phyloP scores from a whole-genome alignment of 306 rosid genomes.

The Prunus kanzakura region DNA sequence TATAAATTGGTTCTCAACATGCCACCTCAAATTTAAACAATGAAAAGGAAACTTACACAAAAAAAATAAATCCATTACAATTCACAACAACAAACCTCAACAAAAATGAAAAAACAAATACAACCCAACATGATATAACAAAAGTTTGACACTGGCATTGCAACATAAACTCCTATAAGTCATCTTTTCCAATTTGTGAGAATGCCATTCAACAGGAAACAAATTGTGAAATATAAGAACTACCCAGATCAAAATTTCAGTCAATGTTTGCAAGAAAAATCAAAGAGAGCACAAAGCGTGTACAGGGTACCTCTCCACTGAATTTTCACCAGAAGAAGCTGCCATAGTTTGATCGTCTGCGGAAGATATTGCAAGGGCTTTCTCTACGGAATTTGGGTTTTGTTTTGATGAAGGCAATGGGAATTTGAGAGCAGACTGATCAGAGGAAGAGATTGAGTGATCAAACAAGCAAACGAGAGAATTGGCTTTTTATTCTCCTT shows the following conservation, averaged over 20 bases:
- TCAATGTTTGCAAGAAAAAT: not conserved
- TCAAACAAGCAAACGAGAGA: no score
- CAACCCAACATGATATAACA: no score
- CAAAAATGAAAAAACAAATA: not conserved
- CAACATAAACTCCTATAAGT: no score
- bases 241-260: constrained; percentile 7
- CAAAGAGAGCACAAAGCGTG: not conserved
- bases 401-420: not conserved
- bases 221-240: not conserved
- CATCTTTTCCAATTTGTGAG: no score
- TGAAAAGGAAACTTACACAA: not conserved
- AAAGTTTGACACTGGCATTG: not conserved
- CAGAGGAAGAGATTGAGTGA: no score
- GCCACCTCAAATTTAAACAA: not conserved
- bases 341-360: constrained; percentile 36
- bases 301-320: constrained; percentile 36
- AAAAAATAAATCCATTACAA: not conserved
- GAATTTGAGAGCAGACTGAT: not conserved
- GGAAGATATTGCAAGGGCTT: not conserved
- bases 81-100: not conserved
- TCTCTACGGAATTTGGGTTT: not conserved
- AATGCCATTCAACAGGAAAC: not conserved
- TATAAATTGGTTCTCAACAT: not conserved
- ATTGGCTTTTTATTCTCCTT: no score
- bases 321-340: constrained; percentile 30